Percentiles rank a stretch among this genome's conserved stretches.
Evolutionary conservation across 2,329 filamentous ascomycete species (phyloP).

Genomic region (Aurifilum marmelostoma): DNA sequence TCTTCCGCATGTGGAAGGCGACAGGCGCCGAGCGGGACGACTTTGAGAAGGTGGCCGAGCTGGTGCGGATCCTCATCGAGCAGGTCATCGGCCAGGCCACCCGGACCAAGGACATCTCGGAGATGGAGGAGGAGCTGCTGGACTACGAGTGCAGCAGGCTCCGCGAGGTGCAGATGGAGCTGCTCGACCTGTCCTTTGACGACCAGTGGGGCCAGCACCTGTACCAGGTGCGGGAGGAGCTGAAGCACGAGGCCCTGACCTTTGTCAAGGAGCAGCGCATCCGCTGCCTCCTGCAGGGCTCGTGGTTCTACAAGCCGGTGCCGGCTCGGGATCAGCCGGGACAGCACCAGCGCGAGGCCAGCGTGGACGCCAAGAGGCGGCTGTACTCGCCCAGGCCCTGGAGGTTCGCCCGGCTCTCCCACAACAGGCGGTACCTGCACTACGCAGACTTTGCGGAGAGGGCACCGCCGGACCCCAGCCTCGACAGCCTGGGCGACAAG

Average conservation of each 20-base stretch:
- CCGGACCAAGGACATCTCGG: slow-evolving; percentile 80
- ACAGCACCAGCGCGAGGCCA: slow-evolving; percentile 48
- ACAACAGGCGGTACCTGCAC: slow-evolving; percentile 88
- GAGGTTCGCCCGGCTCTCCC: slow-evolving; percentile 85
- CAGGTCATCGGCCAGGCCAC: slow-evolving; percentile 83
- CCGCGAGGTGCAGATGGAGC: slow-evolving; percentile 88
- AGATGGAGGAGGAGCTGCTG: slow-evolving; percentile 85
- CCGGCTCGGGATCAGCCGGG: slow-evolving; percentile 44
- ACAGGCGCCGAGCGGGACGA: slow-evolving; percentile 84
- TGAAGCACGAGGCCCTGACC: slow-evolving; percentile 87
- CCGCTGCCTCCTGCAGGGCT: slow-evolving; percentile 82
- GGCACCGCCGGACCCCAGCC: slow-evolving; percentile 64
- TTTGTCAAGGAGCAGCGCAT: slow-evolving; percentile 98
- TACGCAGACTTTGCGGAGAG: slow-evolving; percentile 81
- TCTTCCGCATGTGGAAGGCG: slow-evolving; percentile 90
- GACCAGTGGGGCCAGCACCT: slow-evolving; percentile 93
- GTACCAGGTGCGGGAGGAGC: slow-evolving; percentile 84
- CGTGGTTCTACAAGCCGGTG: slow-evolving; percentile 74
- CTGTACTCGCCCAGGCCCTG: slow-evolving; percentile 61
- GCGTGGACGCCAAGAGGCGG: slow-evolving; percentile 43
- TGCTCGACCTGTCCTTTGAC: slow-evolving; percentile 88
- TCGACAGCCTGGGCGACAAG: slow-evolving; percentile 77
- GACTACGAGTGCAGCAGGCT: slow-evolving; percentile 81
- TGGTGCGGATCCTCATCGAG: slow-evolving; percentile 87
- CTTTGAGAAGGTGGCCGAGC: slow-evolving; percentile 89